phyloP scores from a whole-genome alignment of 495 filamentous ascomycete species.

The Penicillium nucicola region DNA sequence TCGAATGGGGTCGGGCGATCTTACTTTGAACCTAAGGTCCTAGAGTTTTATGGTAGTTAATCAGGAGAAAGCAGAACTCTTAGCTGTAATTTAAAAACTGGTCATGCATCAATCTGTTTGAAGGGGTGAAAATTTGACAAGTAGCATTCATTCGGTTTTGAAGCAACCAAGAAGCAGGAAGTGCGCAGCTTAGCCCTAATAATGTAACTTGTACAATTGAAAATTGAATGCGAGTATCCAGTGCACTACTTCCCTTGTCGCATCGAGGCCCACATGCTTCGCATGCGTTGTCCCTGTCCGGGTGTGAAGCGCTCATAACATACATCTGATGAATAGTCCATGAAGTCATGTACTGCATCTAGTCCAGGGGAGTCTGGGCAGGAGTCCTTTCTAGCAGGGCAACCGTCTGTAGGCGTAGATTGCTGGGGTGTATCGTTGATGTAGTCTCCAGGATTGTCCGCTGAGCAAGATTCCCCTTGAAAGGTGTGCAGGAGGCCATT shows the following conservation, averaged over 20 bases:
- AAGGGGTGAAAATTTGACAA: too few relatives aligned
- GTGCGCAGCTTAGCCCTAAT: background rate
- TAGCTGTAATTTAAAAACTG: background rate
- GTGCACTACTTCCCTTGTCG: conserved; percentile 35
- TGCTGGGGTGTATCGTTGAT: conserved; percentile 54
- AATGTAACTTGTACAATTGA: too few relatives aligned
- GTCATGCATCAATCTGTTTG: background rate
- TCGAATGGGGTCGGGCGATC: background rate
- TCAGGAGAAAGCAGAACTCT: background rate
- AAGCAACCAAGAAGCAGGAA: conserved; percentile 2
- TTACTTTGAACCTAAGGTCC: background rate
- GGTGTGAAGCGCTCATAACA: conserved; percentile 49
- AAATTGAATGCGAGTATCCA: background rate
- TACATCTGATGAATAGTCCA: conserved; percentile 55
- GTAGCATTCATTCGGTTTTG: background rate
- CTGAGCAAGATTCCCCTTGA: conserved; percentile 45
- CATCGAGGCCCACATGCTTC: conserved; percentile 43
- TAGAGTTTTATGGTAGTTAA: background rate
- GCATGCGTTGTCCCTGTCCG: conserved; percentile 43
- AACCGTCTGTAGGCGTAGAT: conserved; percentile 45
- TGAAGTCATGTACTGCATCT: conserved; percentile 53
- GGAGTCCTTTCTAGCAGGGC: conserved; percentile 44
- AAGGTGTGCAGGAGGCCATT: conserved; percentile 56
- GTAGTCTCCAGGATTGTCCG: conserved; percentile 44
- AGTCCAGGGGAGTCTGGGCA: conserved; percentile 43